A percentile compares a stretch with the other conserved stretches of the same genome.
phyloP scores from a whole-genome alignment of 768 basidiomycete genomes.

The Lanmaoa rubissima region DNA sequence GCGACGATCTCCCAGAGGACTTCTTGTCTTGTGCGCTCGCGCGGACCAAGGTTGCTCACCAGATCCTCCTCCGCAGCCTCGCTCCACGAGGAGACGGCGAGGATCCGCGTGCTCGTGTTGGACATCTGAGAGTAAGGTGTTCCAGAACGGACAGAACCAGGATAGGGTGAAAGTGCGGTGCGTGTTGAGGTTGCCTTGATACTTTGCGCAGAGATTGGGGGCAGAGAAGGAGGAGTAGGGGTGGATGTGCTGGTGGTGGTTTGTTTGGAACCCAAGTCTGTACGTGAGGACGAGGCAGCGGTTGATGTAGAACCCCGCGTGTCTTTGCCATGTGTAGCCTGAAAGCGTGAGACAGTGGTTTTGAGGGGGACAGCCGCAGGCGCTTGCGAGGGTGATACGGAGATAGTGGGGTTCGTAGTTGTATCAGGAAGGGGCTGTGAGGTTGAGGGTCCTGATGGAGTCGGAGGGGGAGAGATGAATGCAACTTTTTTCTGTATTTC shows the following conservation, averaged over 20 bases:
- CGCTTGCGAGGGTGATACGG: conserved; percentile 30
- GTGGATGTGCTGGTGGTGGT: conserved; percentile 43
- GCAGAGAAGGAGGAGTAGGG: conserved; percentile 54
- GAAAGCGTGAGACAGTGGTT: conserved; percentile 75
- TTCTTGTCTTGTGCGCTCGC: conserved; percentile 94
- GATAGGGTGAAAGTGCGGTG: conserved; percentile 60
- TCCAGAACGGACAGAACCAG: conserved; percentile 70
- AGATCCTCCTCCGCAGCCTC: conserved; percentile 94
- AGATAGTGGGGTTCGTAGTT: conserved; percentile 34
- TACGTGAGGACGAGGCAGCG: conserved; percentile 59
- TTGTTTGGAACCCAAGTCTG: conserved; percentile 51
- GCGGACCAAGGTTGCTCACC: conserved; percentile 87
- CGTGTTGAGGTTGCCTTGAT: conserved; percentile 63
- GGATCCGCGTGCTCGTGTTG: conserved; percentile 65
- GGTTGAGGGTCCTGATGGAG: conserved; percentile 48
- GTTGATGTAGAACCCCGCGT: conserved; percentile 62
- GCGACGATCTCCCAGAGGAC: conserved; percentile 96
- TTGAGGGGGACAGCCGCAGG: conserved; percentile 42
- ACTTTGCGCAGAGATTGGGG: conserved; percentile 53
- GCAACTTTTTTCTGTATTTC: conserved; percentile 84
- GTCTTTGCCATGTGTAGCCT: conserved; percentile 69
- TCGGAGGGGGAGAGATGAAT: conserved; percentile 79
- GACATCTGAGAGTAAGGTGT: conserved; percentile 85
- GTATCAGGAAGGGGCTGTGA: conserved; percentile 55
- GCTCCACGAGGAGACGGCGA: conserved; percentile 85